Evolutionary conservation across 257 asterid genomes (phyloP).

Genomic region (Avicennia marina): DNA sequence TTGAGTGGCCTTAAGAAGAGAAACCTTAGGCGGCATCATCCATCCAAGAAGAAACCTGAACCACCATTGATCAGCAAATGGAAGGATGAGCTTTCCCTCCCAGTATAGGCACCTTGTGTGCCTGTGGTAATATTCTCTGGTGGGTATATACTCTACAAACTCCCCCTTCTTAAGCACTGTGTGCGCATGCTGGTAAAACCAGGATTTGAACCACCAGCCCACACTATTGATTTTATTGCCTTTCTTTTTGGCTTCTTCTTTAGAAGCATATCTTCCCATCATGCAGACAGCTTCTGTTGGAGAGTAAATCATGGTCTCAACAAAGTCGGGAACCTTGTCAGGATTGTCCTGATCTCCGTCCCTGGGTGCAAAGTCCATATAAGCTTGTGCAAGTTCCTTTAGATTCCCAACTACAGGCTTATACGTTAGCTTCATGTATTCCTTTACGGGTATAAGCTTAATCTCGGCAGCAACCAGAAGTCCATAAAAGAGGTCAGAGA

Average conservation of each 20-base stretch:
- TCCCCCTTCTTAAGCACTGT: conserved; percentile 85
- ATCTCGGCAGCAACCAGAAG: conserved; percentile 94
- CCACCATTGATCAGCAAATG: conserved; percentile 94
- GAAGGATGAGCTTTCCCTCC: conserved; percentile 98
- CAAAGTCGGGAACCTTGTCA: conserved; percentile 82
- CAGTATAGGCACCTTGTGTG: conserved; percentile 92
- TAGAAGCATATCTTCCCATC: conserved; percentile 79
- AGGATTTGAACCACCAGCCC: conserved; percentile 97
- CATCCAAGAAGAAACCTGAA: conserved; percentile 85
- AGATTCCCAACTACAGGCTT: conserved; percentile 77
- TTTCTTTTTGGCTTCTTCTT: conserved; percentile 88
- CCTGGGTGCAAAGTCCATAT: conserved; percentile 79
- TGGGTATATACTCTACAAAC: conserved; percentile 89
- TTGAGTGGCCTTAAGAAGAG: conserved; percentile 94
- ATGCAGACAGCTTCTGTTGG: conserved; percentile 80
- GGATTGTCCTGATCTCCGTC: conserved; percentile 92
- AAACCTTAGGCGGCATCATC: conserved; percentile 97
- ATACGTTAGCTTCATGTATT: conserved; percentile 85
- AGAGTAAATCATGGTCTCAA: conserved; percentile 80
- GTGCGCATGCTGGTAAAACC: conserved; percentile 99
- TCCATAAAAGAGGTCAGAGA: conserved; percentile 85
- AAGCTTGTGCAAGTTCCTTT: conserved; percentile 77
- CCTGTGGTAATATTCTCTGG: conserved; percentile 94
- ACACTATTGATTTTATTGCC: conserved; percentile 70
- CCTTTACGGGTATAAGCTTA: conserved; percentile 84